phyloP scores from a whole-genome alignment of 805 yeast genomes.

The Cyberlindnera mycetangii region DNA sequence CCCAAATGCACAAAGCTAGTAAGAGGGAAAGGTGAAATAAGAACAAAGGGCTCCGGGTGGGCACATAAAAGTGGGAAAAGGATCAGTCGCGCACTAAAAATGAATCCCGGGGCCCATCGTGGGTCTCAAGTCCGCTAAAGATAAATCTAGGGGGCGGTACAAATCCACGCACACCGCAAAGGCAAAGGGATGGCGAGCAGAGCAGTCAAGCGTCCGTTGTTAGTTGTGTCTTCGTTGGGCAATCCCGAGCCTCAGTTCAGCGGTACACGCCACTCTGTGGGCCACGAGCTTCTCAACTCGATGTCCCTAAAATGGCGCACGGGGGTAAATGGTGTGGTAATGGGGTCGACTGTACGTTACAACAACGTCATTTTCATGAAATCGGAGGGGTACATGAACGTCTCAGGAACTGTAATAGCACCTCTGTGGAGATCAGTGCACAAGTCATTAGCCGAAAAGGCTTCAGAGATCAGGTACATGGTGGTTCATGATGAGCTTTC shows the following conservation, averaged over 20 bases:
- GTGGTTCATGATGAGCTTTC: constrained; percentile 81
- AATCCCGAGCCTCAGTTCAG: constrained; percentile 66
- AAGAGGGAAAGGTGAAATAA: too few relatives aligned
- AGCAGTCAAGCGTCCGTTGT: constrained; percentile 14
- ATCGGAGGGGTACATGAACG: constrained; percentile 63
- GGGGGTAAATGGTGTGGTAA: neutral
- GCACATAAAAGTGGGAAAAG: too few relatives aligned
- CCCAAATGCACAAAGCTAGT: too few relatives aligned
- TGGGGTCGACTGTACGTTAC: constrained; percentile 9
- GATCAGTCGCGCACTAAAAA: too few relatives aligned
- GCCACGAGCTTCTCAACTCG: constrained; percentile 52
- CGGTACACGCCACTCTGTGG: constrained; percentile 76
- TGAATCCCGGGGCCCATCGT: too few relatives aligned
- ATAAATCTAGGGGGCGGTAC: too few relatives aligned
- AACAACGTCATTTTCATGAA: constrained; percentile 45
- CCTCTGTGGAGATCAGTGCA: constrained; percentile 44
- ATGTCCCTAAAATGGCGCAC: constrained; percentile 10
- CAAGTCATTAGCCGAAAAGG: constrained; percentile 18
- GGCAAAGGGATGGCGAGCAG: neutral
- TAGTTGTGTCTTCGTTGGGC: constrained; percentile 57
- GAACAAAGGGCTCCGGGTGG: too few relatives aligned
- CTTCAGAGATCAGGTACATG: constrained; percentile 41
- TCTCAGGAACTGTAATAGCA: constrained; percentile 57
- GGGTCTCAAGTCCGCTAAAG: too few relatives aligned
- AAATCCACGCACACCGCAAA: too few relatives aligned